Evolutionary conservation across 352 stramenopile genomes (phyloP), one percentile per base, ranked within the genome.

Genomic region (Globisporangium viniferum): DNA sequence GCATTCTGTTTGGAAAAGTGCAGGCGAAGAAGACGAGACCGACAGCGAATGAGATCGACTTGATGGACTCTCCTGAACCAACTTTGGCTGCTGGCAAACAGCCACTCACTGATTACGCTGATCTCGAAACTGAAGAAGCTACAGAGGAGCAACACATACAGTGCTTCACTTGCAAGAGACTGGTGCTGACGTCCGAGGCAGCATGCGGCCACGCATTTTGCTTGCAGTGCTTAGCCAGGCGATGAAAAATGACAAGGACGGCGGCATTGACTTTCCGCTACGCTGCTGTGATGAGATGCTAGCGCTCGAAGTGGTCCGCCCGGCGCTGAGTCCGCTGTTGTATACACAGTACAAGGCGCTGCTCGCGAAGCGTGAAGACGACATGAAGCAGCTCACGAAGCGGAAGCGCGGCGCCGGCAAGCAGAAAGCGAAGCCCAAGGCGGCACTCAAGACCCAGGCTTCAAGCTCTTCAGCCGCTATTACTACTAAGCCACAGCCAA

Each of bases 211-310:
- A 77, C 46, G 55, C 60, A 8, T 75, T 85, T 51, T 90, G 79
- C 36, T 62, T 29, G 29, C 33, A 60, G 6, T 90, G 79, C 54
- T 39, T 88, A n/a, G 71, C 59, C 60, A 58, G 36, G 73, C 69
- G 2, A 53, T 82, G 9, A 59, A 61, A 35, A 76, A 84, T 39
- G 68, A 75, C 22, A 53, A 72, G n/a, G 51, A 74, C 29, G 72
- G 65, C 22, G 67, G 66, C 18, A 69, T 76, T 27, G 64, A 49
- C 3, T 27, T 77, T 5, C 81, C 78, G 14, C 35, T 78, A 29
- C 71, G 55, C n/a, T 90, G 81, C 49, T 90, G 81, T 33, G 41
- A 61, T 8, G 33, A 69, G 36, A 18, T 77, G 15, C 18, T 90
- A 39, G 44, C 72, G 3, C 58, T 90, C 46, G 70, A 81, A 24